Base-by-base conservation (phyloP, 1,139 yeast species). In the Yamadazyma kanchanaburiensis region DNA sequence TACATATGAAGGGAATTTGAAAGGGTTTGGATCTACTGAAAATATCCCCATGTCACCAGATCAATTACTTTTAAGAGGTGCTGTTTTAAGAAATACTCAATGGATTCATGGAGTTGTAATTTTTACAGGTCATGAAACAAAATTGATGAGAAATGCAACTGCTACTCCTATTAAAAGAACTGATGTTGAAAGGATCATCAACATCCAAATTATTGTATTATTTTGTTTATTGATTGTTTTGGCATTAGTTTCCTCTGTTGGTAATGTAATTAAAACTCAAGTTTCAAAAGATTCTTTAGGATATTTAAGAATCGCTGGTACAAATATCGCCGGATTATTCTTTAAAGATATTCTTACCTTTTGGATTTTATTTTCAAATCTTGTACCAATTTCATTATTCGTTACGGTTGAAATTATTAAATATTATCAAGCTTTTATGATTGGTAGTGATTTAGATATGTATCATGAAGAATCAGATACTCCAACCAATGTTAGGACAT, bases 51-150 rank as follows among this genome's bases (percentile, higher is more conserved):
- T 94, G 36, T 66, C 82, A 9, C 98, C 98, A 0, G 96, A 91
- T 28, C 98, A 91, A 54, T 61, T 94, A 58, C 65, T 94, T 27
- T 66, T 94, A 35, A 75, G 99, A 64, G 99, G 99, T 38, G 98
- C 99, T 8, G 87, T 94, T 5, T 68, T 94, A 41, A 74, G 96
- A 57, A 94, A 94, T 49, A 94, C 98, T 0, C 87, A 81, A 28
- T 94, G 96, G 96, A 77, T 94, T 26, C 88, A 87, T 47, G 98
- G 98, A 17, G 70, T 88, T 26, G 96, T 86, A 3, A 77, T 91
- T 2, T 94, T 91, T 53, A 94, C 99, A 0, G 99, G 98, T 16
- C 98, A 94, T 55, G 98, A 94, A 60, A 91, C 99, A 0, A 94
- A 94, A 51, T 70, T 94, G 42, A 91, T 94, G 98, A 77, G 98